phyloP scores from a whole-genome alignment of 129 eudicot genomes.

The Daucus carota region DNA sequence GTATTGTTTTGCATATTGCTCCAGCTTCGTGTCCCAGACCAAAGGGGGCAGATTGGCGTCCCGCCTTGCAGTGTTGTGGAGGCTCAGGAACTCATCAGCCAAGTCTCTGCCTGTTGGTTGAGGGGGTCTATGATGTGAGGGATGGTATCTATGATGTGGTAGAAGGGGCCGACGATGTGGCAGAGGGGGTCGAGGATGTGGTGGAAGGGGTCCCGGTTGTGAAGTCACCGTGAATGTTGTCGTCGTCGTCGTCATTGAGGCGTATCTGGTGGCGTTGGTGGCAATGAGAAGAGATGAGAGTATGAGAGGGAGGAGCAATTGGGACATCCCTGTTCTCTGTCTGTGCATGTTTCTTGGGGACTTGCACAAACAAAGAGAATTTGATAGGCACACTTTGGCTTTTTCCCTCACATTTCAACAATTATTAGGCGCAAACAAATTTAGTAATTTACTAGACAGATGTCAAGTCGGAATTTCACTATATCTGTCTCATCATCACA shows the following conservation, averaged over 20 bases:
- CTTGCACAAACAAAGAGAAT: neutral
- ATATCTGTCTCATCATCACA: too few species aligned
- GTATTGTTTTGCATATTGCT: constrained; percentile 24
- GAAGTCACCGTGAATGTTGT: too few species aligned
- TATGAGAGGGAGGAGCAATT: neutral
- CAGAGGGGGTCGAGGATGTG: too few species aligned
- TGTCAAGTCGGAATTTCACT: too few species aligned
- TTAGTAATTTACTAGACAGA: too few species aligned
- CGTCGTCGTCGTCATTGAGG: too few species aligned
- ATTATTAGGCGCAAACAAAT: neutral
- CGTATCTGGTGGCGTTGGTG: neutral
- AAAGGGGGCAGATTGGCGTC: constrained; percentile 22
- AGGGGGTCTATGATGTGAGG: too few species aligned
- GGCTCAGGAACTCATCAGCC: constrained; percentile 26
- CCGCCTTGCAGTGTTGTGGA: constrained; percentile 36
- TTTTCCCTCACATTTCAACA: neutral
- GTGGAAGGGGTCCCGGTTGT: too few species aligned
- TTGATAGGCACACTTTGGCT: neutral
- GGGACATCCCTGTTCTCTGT: neutral
- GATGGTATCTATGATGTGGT: too few species aligned
- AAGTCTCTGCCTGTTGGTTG: too few species aligned
- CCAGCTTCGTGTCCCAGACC: constrained; percentile 29
- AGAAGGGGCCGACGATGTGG: too few species aligned
- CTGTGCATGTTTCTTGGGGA: neutral
- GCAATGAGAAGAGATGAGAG: constrained; percentile 9